These are phyloP conservation scores for Euptelea pleiosperma DNA, from an alignment of 164 flowering plant species.

Conservation along the genomic window DNA sequence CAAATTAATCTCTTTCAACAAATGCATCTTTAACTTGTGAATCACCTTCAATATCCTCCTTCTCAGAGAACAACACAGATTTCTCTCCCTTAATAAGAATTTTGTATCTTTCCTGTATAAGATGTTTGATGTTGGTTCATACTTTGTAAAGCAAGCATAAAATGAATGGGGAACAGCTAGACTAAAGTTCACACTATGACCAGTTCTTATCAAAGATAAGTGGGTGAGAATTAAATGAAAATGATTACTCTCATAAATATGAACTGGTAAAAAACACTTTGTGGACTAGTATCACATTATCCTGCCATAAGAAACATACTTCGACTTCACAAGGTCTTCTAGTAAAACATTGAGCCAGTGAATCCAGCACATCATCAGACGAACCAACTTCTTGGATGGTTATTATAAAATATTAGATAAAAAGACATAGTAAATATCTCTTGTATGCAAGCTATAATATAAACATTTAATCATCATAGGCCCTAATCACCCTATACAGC, in stretches of 20 bases:
- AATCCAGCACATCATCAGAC: too few species aligned
- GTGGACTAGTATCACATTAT: background rate
- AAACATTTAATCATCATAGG: too few species aligned
- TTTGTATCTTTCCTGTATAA: slow-evolving; percentile 94
- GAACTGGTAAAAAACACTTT: background rate
- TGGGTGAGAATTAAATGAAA: slow-evolving; percentile 5
- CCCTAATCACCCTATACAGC: too few species aligned
- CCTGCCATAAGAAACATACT: slow-evolving; percentile 34
- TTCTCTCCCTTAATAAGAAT: slow-evolving; percentile 42
- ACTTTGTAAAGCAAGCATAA: too few species aligned
- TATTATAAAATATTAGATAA: slow-evolving; percentile 31
- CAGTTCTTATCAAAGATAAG: slow-evolving; percentile 23
- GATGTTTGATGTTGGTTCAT: too few species aligned
- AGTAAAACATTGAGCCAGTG: too few species aligned
- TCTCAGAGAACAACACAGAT: slow-evolving; percentile 19
- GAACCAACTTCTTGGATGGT: too few species aligned
- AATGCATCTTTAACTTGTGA: slow-evolving; percentile 44
- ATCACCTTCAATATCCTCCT: slow-evolving; percentile 32
- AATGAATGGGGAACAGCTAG: too few species aligned
- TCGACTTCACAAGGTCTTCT: slow-evolving; percentile 65
- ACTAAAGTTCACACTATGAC: too few species aligned
- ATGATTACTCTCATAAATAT: too few species aligned
- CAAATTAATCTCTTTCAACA: slow-evolving; percentile 77
- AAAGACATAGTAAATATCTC: background rate
- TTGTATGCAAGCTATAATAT: too few species aligned